These are phyloP conservation scores for Ophiostoma himal-ulmi DNA, from an alignment of 2,329 filamentous ascomycete genomes.

Conservation along the genomic window DNA sequence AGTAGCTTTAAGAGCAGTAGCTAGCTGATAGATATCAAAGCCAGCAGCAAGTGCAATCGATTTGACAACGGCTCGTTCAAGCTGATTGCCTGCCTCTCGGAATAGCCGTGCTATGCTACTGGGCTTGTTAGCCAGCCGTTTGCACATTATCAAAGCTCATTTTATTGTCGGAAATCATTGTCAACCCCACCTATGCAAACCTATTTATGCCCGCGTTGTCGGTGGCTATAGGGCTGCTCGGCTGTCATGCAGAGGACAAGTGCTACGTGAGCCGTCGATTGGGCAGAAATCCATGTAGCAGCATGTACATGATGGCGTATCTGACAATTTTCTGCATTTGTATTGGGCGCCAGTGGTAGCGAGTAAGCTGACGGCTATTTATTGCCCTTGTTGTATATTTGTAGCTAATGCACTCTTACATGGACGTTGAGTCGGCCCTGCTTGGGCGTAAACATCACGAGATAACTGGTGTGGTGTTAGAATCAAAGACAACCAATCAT, in stretches of 20 bases:
- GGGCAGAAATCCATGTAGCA: neutral
- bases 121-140: neutral
- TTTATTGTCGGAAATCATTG: neutral
- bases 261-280: neutral
- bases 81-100: constrained; percentile 24
- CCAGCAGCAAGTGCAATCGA: too few relatives aligned
- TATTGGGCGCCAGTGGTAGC: neutral
- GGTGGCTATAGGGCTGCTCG: neutral
- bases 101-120: constrained; percentile 2
- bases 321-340: neutral
- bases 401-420: neutral
- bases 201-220: neutral
- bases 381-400: neutral
- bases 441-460: too few relatives aligned
- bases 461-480: neutral
- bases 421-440: too few relatives aligned
- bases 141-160: neutral
- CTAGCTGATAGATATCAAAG: too few relatives aligned
- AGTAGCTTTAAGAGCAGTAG: too few relatives aligned
- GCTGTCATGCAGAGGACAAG: neutral
- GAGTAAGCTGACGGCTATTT: neutral
- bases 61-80: too few relatives aligned
- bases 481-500: neutral
- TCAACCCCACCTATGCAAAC: neutral
- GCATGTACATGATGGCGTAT: neutral